Percentiles rank a stretch among this genome's conserved stretches.
These are phyloP conservation scores for Komagataea norvegica DNA, from an alignment of 1,139 yeast genomes.

Conservation along the genomic window DNA sequence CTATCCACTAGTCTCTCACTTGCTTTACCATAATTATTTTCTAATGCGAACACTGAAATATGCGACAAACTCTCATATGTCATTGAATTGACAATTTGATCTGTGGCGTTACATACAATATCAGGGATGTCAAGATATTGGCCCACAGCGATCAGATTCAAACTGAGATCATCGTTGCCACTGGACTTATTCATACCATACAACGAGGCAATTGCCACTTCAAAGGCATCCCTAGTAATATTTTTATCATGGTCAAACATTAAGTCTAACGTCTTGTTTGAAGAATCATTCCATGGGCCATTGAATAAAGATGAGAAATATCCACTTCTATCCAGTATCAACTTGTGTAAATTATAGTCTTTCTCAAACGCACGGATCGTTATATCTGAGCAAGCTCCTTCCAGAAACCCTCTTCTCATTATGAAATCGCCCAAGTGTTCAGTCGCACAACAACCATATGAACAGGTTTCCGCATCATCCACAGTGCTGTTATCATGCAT, in stretches of 20 bases:
- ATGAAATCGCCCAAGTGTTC: constrained; percentile 31
- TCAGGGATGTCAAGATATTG: constrained; percentile 43
- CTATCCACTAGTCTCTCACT: constrained; percentile 41
- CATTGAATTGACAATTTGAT: constrained; percentile 32
- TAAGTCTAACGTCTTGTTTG: constrained; percentile 26
- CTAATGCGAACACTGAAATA: constrained; percentile 38
- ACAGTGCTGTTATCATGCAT: not conserved
- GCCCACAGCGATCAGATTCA: constrained; percentile 43
- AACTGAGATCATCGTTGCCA: constrained; percentile 32
- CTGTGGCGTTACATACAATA: constrained; percentile 40
- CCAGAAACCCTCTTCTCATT: constrained; percentile 35
- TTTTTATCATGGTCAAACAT: constrained; percentile 38
- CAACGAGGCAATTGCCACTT: constrained; percentile 38
- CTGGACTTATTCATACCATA: constrained; percentile 38
- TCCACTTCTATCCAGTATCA: constrained; percentile 42
- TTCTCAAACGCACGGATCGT: constrained; percentile 41
- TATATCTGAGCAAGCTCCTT: constrained; percentile 47
- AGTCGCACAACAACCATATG: constrained; percentile 33
- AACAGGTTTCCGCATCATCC: constrained; percentile 20
- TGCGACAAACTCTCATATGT: constrained; percentile 33
- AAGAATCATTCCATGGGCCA: constrained; percentile 37
- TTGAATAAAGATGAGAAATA: constrained; percentile 43
- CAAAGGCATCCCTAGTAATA: constrained; percentile 42
- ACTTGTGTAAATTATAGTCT: constrained; percentile 39
- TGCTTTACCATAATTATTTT: constrained; percentile 41